A percentile compares a stretch with the other conserved stretches of the same genome.
Conservation (phyloP, 2,329 filamentous ascomycete genomes). For the Orbilia javanica region DNA sequence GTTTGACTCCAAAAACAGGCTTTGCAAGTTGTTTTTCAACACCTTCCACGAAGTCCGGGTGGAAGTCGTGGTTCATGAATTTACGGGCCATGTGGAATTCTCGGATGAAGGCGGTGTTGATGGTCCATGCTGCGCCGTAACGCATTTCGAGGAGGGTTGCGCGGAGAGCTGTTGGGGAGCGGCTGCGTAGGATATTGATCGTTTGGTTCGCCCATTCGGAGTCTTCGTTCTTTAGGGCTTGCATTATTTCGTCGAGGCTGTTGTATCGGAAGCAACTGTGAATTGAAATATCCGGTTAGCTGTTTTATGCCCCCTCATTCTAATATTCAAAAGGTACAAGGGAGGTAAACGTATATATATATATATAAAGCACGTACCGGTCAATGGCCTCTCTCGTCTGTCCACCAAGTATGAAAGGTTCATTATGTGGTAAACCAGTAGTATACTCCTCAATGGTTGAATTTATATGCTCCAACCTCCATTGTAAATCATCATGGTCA, state of each 20-base stretch:
- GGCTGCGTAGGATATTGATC: constrained; percentile 77
- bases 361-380: too few relatives aligned
- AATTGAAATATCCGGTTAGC: background rate
- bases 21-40: constrained; percentile 79
- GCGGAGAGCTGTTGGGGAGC: constrained; percentile 87
- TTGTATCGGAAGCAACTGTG: constrained; percentile 75
- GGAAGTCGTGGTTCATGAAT: constrained; percentile 80
- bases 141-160: constrained; percentile 88
- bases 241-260: constrained; percentile 77
- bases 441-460: constrained; percentile 91
- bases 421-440: constrained; percentile 83
- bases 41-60: constrained; percentile 87
- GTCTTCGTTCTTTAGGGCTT: constrained; percentile 72
- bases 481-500: constrained; percentile 75
- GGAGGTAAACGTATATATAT: too few relatives aligned
- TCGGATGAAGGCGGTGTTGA: constrained; percentile 83
- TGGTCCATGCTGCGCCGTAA: constrained; percentile 80
- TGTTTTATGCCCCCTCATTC: background rate
- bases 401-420: constrained; percentile 77
- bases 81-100: constrained; percentile 85
- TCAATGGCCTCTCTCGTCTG: constrained; percentile 84
- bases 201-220: constrained; percentile 81
- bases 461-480: constrained; percentile 80
- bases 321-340: background rate
- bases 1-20: constrained; percentile 58